Evolutionary conservation across 768 basidiomycete species (phyloP).

Genomic region (Collybia mongolica): DNA sequence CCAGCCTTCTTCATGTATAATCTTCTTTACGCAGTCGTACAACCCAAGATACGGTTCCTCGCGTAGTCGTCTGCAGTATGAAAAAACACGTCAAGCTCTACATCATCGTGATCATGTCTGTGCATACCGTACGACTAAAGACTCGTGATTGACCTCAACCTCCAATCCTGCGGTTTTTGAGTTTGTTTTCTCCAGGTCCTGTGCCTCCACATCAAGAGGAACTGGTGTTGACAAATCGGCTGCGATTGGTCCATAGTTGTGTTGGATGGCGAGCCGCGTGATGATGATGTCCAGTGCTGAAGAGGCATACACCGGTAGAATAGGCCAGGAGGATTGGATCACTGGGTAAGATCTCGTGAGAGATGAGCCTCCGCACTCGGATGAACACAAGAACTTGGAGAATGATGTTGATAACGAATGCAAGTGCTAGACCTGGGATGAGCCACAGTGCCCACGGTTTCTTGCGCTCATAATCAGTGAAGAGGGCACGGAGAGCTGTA

Average conservation of each 20-base stretch:
- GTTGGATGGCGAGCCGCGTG: conserved; percentile 22
- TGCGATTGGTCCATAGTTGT: conserved; percentile 8
- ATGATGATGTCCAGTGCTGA: conserved; percentile 21
- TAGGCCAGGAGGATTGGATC: conserved; percentile 2
- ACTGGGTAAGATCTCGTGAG: too few relatives aligned
- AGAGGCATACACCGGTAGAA: conserved; percentile 5
- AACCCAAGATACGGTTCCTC: conserved; percentile 28
- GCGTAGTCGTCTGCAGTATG: conserved; percentile 21
- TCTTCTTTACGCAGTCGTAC: conserved; percentile 26
- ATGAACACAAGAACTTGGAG: conserved; percentile 12
- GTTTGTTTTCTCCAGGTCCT: too few relatives aligned
- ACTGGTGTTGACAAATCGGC: too few relatives aligned
- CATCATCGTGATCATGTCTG: neutral
- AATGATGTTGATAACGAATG: conserved; percentile 40
- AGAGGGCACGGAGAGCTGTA: conserved; percentile 47
- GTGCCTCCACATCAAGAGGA: too few relatives aligned
- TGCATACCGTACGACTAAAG: neutral
- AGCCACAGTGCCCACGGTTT: conserved; percentile 54
- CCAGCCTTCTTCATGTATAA: conserved; percentile 35
- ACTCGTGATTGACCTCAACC: neutral
- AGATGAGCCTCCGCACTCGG: conserved; percentile 24
- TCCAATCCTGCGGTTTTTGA: neutral
- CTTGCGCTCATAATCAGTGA: conserved; percentile 60
- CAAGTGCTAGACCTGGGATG: conserved; percentile 51
- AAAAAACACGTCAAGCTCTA: neutral